A percentile compares a stretch with the other conserved stretches of the same genome.
phyloP scores from a whole-genome alignment of 2,329 filamentous ascomycete species.

The Pseudogymnoascus verrucosus region DNA sequence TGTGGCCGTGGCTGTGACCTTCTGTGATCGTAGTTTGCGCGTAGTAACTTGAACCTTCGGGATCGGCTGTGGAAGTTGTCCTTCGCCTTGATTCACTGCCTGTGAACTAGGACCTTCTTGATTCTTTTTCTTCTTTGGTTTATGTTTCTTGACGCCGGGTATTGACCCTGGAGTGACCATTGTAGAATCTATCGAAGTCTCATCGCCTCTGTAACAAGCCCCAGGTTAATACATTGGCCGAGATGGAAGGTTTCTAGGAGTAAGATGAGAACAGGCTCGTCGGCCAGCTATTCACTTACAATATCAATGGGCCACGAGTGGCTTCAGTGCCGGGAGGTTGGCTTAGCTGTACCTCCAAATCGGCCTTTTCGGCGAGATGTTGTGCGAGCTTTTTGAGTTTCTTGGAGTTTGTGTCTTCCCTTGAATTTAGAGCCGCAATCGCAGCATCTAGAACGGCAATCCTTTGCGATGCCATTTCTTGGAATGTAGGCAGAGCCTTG shows the following conservation, averaged over 20 bases:
- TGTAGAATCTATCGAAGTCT: not conserved
- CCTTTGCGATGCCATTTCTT: not conserved
- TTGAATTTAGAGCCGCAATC: not conserved
- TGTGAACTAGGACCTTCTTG: not conserved
- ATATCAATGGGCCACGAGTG: not conserved
- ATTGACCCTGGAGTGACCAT: not conserved
- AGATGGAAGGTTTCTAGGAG: not conserved
- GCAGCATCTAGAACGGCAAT: not conserved
- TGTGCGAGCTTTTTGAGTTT: not conserved
- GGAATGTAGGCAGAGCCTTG: not conserved
- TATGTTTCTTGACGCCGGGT: not conserved
- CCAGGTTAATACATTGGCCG: not conserved
- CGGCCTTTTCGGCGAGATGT: constrained; percentile 1
- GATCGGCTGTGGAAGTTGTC: not conserved
- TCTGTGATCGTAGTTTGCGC: not conserved
- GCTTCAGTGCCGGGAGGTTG: not conserved
- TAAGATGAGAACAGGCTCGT: not conserved
- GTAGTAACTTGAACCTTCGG: not conserved
- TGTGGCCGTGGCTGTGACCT: not conserved
- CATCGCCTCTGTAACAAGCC: not conserved
- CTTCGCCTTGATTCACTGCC: not conserved
- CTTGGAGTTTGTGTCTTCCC: not conserved
- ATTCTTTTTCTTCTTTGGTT: not conserved
- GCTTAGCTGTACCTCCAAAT: not conserved
- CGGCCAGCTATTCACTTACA: not conserved